Evolutionary conservation across 139 green algal species (phyloP).

Genomic region (Astrephomene gubernaculifera): DNA sequence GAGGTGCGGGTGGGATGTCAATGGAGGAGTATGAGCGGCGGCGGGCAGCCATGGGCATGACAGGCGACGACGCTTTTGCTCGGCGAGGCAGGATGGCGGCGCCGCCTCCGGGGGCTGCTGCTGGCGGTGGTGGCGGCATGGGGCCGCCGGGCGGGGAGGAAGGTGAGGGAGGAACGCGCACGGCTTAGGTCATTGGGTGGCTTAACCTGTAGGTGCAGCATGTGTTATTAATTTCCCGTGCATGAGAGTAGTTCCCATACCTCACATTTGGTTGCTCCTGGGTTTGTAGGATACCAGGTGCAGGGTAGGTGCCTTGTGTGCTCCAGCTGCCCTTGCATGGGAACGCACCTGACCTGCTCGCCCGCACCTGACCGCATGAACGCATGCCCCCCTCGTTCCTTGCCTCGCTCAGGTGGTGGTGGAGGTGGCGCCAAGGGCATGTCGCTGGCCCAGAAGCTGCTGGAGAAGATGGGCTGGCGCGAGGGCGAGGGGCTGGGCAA

Average conservation of each 20-base stretch:
- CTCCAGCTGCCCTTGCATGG: too few relatives aligned
- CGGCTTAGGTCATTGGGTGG: too few relatives aligned
- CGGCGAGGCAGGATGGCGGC: conserved; percentile 35
- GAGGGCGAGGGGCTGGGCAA: conserved; percentile 85
- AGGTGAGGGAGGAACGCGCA: neutral
- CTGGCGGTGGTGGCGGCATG: conserved; percentile 30
- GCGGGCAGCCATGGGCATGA: conserved; percentile 57
- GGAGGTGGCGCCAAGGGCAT: conserved; percentile 64
- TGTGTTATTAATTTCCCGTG: too few relatives aligned
- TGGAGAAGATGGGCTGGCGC: conserved; percentile 98
- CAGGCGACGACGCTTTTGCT: conserved; percentile 69
- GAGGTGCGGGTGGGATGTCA: conserved; percentile 33
- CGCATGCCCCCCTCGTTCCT: too few relatives aligned
- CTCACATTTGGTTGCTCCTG: too few relatives aligned
- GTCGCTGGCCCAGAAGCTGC: conserved; percentile 86
- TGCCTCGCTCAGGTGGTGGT: too few relatives aligned
- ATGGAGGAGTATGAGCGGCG: conserved; percentile 32
- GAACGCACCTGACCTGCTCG: too few relatives aligned
- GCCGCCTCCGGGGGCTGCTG: neutral
- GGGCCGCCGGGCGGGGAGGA: conserved; percentile 18
- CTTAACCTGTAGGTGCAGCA: too few relatives aligned
- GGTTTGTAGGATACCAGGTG: too few relatives aligned
- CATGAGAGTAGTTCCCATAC: too few relatives aligned
- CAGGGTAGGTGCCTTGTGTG: too few relatives aligned
- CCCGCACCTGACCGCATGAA: too few relatives aligned